phyloP scores from a whole-genome alignment of 1,284 basidiomycete genomes.

The Heterobasidion occidentale region DNA sequence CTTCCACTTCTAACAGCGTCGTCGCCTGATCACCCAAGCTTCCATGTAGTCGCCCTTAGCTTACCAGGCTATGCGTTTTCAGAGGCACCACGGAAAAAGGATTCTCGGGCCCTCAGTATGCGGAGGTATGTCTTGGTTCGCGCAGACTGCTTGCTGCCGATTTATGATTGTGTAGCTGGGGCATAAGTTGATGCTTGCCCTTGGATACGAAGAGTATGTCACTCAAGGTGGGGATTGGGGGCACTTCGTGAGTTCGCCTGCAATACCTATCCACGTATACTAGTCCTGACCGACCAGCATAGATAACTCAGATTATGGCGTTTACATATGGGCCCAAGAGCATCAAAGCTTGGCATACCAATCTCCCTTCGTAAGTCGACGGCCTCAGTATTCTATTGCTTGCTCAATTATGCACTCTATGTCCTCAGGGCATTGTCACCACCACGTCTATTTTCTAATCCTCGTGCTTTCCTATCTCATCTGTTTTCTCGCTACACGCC shows the following conservation, averaged over 20 bases:
- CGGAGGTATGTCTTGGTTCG: conserved; percentile 13
- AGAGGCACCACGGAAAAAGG: conserved; percentile 22
- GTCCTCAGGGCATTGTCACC: conserved; percentile 3
- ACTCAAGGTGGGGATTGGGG: conserved; percentile 45
- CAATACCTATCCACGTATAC: not conserved
- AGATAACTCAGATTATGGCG: conserved; percentile 25
- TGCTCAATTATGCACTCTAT: not conserved
- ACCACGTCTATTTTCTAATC: conserved; percentile 14
- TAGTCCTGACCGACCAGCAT: not conserved
- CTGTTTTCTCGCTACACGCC: conserved; percentile 18
- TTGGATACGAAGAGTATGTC: conserved; percentile 41
- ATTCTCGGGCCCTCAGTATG: conserved; percentile 25
- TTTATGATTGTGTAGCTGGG: conserved; percentile 1
- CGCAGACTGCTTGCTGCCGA: not conserved
- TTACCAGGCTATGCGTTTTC: conserved; percentile 34
- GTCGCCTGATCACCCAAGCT: conserved; percentile 23
- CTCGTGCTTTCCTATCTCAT: conserved; percentile 17
- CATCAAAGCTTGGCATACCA: conserved; percentile 30
- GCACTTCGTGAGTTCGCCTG: conserved; percentile 19
- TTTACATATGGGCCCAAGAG: conserved; percentile 21
- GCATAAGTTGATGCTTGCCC: conserved; percentile 36
- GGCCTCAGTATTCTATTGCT: not conserved
- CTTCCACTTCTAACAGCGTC: conserved; percentile 17
- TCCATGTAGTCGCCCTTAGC: conserved; percentile 37
- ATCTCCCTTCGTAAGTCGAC: conserved; percentile 20